phyloP scores from a whole-genome alignment of 1,284 basidiomycete genomes.

The Apiotrichum sp. region DNA sequence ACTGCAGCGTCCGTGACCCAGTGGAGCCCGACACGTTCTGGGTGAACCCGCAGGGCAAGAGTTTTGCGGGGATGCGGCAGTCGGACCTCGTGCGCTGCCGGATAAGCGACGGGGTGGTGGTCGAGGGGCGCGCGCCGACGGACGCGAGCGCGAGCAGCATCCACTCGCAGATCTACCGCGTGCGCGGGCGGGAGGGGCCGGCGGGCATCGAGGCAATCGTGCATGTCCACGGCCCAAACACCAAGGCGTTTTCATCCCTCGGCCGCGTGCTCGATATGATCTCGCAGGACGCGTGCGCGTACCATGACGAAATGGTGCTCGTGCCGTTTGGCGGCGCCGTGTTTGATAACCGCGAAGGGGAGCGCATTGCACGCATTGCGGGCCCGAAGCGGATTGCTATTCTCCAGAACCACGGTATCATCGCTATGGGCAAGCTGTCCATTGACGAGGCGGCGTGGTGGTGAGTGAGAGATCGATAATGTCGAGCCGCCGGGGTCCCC shows the following conservation, averaged over 20 bases:
- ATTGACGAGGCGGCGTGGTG: constrained; percentile 45
- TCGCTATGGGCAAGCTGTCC: constrained; percentile 29
- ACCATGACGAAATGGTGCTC: constrained; percentile 31
- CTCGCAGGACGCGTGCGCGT: constrained; percentile 40
- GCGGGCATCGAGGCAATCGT: constrained; percentile 34
- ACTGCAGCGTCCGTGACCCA: constrained; percentile 37
- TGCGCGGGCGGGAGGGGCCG: constrained; percentile 27
- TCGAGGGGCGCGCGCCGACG: constrained; percentile 30
- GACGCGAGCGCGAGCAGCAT: constrained; percentile 38
- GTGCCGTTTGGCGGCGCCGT: constrained; percentile 42
- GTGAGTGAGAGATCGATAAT: constrained; percentile 19
- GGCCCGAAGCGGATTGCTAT: constrained; percentile 30
- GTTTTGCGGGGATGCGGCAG: constrained; percentile 33
- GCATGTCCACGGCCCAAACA: constrained; percentile 40
- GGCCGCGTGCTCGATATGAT: constrained; percentile 38
- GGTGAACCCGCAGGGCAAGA: constrained; percentile 40
- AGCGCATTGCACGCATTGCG: constrained; percentile 29
- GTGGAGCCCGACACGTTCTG: constrained; percentile 40
- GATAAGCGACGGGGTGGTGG: constrained; percentile 26
- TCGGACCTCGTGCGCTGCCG: constrained; percentile 32
- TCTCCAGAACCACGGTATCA: constrained; percentile 38
- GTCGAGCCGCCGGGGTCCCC: neutral
- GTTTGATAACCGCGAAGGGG: constrained; percentile 36
- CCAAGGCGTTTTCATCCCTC: constrained; percentile 33
- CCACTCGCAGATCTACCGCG: constrained; percentile 34